Percentiles rank a stretch among this genome's conserved stretches.
phyloP scores from a whole-genome alignment of 106 monocot genomes.

The Allium cepa region DNA sequence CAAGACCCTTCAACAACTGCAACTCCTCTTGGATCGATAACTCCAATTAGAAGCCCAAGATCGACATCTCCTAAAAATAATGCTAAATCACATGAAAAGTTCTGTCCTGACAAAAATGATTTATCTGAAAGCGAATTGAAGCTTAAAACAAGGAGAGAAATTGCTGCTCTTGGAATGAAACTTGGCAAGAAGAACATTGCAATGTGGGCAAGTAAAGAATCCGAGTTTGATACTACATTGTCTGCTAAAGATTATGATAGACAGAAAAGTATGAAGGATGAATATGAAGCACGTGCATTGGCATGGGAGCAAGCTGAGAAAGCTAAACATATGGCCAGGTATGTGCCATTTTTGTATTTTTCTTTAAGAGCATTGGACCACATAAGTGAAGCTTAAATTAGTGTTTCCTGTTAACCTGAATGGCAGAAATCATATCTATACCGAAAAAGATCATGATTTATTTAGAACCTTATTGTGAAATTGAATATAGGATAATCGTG shows the following conservation, averaged over 20 bases:
- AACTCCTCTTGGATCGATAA: constrained; percentile 55
- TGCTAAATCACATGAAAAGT: constrained; percentile 16
- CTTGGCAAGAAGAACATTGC: constrained; percentile 91
- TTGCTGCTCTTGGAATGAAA: constrained; percentile 68
- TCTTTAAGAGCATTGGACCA: too few species aligned
- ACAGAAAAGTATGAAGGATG: constrained; percentile 19
- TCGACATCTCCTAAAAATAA: constrained; percentile 53
- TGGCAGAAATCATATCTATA: too few species aligned
- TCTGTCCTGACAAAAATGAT: constrained; percentile 14
- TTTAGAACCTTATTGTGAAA: too few species aligned
- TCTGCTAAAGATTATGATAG: constrained; percentile 11
- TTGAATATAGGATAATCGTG: not conserved
- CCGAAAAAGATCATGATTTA: too few species aligned
- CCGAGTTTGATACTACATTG: constrained; percentile 4
- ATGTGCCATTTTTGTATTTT: not conserved
- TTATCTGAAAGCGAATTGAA: constrained; percentile 63
- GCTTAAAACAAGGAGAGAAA: constrained; percentile 66
- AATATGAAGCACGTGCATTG: constrained; percentile 50
- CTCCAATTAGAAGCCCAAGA: constrained; percentile 48
- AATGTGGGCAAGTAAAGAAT: constrained; percentile 76
- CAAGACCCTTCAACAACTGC: constrained; percentile 84
- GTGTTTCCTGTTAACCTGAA: too few species aligned
- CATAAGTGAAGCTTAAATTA: too few species aligned
- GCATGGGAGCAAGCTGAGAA: constrained; percentile 84
- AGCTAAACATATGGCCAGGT: constrained; percentile 71